These are phyloP conservation scores for Neurospora sp. DNA, from an alignment of 495 filamentous ascomycete species.

Conservation along the genomic window DNA sequence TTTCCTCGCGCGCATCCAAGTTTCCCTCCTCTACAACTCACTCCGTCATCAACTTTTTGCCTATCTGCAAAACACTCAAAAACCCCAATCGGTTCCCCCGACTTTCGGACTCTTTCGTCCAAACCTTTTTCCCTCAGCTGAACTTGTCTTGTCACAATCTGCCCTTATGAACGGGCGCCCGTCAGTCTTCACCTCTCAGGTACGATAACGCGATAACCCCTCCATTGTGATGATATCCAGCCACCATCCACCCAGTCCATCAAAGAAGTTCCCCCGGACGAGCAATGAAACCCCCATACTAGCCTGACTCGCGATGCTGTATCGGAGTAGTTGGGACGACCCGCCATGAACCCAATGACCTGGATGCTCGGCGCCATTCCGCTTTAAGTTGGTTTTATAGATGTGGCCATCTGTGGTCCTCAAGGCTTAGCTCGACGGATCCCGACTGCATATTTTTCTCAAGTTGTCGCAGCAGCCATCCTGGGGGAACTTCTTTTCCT, in stretches of 20 bases:
- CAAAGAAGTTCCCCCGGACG: neutral
- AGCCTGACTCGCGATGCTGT: neutral
- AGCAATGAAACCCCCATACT: neutral
- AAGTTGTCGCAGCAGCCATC: neutral
- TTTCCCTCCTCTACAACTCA: neutral
- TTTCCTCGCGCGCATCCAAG: neutral
- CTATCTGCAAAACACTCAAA: neutral
- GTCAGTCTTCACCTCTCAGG: slow-evolving; percentile 95
- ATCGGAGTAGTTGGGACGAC: neutral
- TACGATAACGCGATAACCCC: slow-evolving; percentile 35
- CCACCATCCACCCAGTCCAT: neutral
- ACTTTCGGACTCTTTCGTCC: slow-evolving; percentile 1
- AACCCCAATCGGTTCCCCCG: neutral
- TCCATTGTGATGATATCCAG: neutral
- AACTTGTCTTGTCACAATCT: slow-evolving; percentile 23
- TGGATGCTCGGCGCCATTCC: neutral
- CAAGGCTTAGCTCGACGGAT: neutral
- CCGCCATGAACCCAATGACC: neutral
- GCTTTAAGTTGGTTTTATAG: neutral
- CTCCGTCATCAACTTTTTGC: slow-evolving; percentile 6
- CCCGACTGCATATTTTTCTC: neutral
- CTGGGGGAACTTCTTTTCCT: neutral
- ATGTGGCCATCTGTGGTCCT: neutral
- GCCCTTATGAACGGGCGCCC: slow-evolving; percentile 93
- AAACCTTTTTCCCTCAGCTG: slow-evolving; percentile 5